phyloP scores from a whole-genome alignment of 2,329 filamentous ascomycete genomes.

The Alternaria ventricosa region DNA sequence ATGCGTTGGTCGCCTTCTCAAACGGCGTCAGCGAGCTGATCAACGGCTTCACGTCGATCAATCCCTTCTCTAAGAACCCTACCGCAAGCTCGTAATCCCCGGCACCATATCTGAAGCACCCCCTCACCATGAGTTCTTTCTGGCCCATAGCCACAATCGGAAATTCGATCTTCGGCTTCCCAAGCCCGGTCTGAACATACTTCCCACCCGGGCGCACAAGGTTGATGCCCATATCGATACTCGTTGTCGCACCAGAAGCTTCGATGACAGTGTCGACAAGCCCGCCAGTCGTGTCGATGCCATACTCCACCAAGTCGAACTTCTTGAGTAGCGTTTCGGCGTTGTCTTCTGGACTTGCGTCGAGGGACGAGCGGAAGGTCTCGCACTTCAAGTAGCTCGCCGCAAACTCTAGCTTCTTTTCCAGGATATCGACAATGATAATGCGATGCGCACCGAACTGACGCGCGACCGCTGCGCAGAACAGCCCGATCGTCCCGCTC shows the following conservation, averaged over 20 bases:
- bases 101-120: slow-evolving; percentile 41
- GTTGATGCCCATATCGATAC: slow-evolving; percentile 83
- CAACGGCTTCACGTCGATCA: slow-evolving; percentile 34
- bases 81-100: slow-evolving; percentile 45
- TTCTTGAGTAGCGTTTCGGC: slow-evolving; percentile 62
- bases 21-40: slow-evolving; percentile 40
- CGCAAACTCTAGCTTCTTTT: slow-evolving; percentile 80
- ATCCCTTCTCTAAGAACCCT: slow-evolving; percentile 26
- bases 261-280: slow-evolving; percentile 84
- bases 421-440: slow-evolving; percentile 90
- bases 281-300: slow-evolving; percentile 61
- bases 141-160: slow-evolving; percentile 92
- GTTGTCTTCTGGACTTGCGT: slow-evolving; percentile 69
- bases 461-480: slow-evolving; percentile 77
- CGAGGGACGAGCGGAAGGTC: slow-evolving; percentile 72
- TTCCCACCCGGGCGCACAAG: slow-evolving; percentile 89
- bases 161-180: slow-evolving; percentile 88
- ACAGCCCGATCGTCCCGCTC: slow-evolving; percentile 87
- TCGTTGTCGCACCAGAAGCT: slow-evolving; percentile 90
- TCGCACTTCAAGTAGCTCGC: slow-evolving; percentile 75
- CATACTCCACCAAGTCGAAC: slow-evolving; percentile 68
- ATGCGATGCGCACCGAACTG: slow-evolving; percentile 76
- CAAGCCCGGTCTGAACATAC: slow-evolving; percentile 93
- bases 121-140: slow-evolving; percentile 69
- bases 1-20: slow-evolving; percentile 38